Evolutionary conservation across 768 basidiomycete species (phyloP), one percentile per base, ranked within the genome.

Genomic region (Xerocomus brunneocitrinus): DNA sequence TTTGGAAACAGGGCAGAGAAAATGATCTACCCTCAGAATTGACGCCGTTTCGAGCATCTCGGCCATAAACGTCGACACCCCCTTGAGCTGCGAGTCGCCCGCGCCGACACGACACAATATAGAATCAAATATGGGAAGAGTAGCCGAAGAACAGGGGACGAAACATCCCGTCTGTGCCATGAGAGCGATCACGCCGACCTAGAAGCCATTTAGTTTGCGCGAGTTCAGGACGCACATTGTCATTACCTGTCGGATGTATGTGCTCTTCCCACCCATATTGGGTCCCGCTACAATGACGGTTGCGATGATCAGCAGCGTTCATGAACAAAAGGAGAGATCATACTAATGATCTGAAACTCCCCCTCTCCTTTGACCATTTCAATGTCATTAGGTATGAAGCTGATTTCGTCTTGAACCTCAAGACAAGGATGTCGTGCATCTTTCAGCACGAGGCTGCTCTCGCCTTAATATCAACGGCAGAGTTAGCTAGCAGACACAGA

Each of bases 221-320:
- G 6, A 45, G 24, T 19, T 7, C 8, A n/a, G n/a, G 16, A 24
- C 31, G 5, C 13, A 8, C 4, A 40, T 14, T 24, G 16, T 44
- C 10, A n/a, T 55, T 43, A 87, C 89, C 74, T 94, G 90, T 43
- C 93, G 88, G 61, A 98, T 95, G 62, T 95, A 98, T 0, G 95
- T 98, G 45, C 90, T 93, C 71, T 99, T 99, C 55, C 97, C 97
- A 49, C 97, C 97, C 90, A 98, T 98, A 70, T 99, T 99, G 0
- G 97, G 97, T 5, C 97, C 97, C 22, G 95, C 89, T 91, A 36
- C 8, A 19, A 56, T 27, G 14, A 53, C 5, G 47, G 19, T 41
- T 45, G 46, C 45, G 40, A 49, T 12, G 47, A 31, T 63, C 7
- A 56, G 47, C 0, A 32, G 24, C 1, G 9, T 13, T 22, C 30